Conservation (phyloP, 345 rosid genomes). For the Bruguiera parviflora region DNA sequence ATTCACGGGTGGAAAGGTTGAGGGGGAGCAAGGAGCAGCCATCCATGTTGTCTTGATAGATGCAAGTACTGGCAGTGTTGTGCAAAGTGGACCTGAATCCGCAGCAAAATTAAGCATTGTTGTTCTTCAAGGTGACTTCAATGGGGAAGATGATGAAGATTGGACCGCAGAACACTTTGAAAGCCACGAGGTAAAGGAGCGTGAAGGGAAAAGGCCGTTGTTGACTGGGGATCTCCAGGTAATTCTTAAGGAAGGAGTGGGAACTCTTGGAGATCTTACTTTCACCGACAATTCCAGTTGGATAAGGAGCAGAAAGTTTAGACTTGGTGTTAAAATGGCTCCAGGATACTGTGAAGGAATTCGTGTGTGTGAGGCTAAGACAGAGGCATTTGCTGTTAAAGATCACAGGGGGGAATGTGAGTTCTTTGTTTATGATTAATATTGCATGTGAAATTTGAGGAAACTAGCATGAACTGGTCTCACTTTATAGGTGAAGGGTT, state of each 20-base stretch:
- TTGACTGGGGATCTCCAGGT: slow-evolving; percentile 80
- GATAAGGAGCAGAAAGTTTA: slow-evolving; percentile 94
- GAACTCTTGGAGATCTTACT: slow-evolving; percentile 78
- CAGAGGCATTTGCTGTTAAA: slow-evolving; percentile 88
- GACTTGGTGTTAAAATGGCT: slow-evolving; percentile 73
- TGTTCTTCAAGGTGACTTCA: slow-evolving; percentile 87
- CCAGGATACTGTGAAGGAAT: slow-evolving; percentile 50
- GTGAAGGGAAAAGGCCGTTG: slow-evolving; percentile 85
- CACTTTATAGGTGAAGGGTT: neutral
- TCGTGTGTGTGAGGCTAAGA: slow-evolving; percentile 77
- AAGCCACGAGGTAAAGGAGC: slow-evolving; percentile 69
- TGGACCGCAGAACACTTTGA: slow-evolving; percentile 77
- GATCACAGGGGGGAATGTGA: slow-evolving; percentile 96
- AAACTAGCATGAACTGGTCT: neutral
- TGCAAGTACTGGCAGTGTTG: slow-evolving; percentile 49
- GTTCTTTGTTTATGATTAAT: slow-evolving; percentile 29
- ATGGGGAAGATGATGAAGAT: slow-evolving; percentile 56
- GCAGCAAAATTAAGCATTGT: slow-evolving; percentile 62
- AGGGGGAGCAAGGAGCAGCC: slow-evolving; percentile 83
- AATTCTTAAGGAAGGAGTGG: slow-evolving; percentile 74
- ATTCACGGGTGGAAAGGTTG: slow-evolving; percentile 89
- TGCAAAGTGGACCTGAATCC: slow-evolving; percentile 66
- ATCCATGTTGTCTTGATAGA: slow-evolving; percentile 76
- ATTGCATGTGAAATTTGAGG: neutral
- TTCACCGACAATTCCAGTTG: slow-evolving; percentile 96